Evolutionary conservation across 116 monocot genomes (phyloP), one percentile per base, ranked within the genome.

Genomic region (Iris pallida): DNA sequence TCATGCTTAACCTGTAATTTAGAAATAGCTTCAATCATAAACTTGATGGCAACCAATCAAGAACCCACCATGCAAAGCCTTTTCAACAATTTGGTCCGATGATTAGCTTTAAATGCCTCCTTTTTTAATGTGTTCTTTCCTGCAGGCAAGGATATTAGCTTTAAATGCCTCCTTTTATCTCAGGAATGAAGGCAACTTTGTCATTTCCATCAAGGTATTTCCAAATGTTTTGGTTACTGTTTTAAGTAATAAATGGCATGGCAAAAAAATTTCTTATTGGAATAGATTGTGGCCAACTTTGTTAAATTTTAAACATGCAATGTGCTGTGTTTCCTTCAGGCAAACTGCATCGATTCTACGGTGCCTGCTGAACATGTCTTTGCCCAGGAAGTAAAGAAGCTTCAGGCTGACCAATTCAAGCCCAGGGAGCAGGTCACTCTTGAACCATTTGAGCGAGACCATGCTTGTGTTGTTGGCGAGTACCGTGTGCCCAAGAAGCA

Each of bases 131-230:
- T 94, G 64, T 68, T 47, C 9, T 47, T 61, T 47, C 57, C 6
- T 73, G 45, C 84, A 95, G 95, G 95, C 95, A 10, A 89, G 92
- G 71, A 97, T 97, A 9, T 74, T 97, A 64, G 97, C 87, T 1
- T 77, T 92, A 19, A 97, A 97, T 74, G 92, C 90, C 12, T 92
- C 97, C 0, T 97, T 80, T 57, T 97, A 92, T 67, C 71, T 97
- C 71, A 97, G 90, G 73, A 92, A 90, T 68, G 97, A 82, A 20
- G 89, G 97, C 1, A 90, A 92, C 63, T 97, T 97, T 73, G 97
- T 92, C 17, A 97, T 97, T 48, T 97, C 97, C 20, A 97, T 97
- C 16, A 97, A 92, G 92, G 97, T 91, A 89, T 57, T 94, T 70
- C 90, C 87, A 73, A 90, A 87, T 65, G 94, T 30, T 30, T 30